A percentile compares a stretch with the other conserved stretches of the same genome.
Evolutionary conservation across 257 asterid species (phyloP).

Genomic region (Nemophila menziesii): DNA sequence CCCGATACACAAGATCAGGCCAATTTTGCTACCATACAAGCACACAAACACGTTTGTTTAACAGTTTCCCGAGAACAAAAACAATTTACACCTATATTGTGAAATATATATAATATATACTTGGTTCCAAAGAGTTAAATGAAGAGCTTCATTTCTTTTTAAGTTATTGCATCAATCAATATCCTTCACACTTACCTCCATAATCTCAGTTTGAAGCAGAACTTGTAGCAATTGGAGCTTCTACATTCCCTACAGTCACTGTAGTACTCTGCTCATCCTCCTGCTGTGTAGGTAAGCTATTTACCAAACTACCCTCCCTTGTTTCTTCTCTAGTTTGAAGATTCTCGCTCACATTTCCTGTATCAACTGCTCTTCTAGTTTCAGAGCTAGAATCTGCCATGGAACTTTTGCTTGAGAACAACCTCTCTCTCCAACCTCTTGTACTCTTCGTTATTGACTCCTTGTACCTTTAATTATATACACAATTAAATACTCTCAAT

Average conservation of each 20-base stretch:
- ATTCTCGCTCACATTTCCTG: constrained; percentile 49
- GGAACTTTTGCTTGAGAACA: constrained; percentile 57
- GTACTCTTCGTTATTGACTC: constrained; percentile 82
- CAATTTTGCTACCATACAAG: not conserved
- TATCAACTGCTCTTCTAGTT: constrained; percentile 30
- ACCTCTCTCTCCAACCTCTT: constrained; percentile 90
- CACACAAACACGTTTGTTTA: no score
- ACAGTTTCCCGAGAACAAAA: not conserved
- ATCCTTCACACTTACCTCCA: not conserved
- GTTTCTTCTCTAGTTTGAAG: constrained; percentile 43
- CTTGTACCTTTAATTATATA: constrained; percentile 41
- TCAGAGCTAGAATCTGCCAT: constrained; percentile 33
- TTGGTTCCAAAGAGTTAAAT: constrained; percentile 2
- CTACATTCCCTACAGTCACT: constrained; percentile 25
- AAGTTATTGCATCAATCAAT: constrained; percentile 5
- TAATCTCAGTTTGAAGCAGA: constrained; percentile 37
- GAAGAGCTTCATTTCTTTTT: not conserved
- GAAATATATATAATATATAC: constrained; percentile 2
- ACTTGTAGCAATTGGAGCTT: constrained; percentile 35
- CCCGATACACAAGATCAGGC: not conserved
- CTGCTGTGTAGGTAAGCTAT: constrained; percentile 15
- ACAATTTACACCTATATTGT: constrained; percentile 7
- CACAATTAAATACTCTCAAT: not conserved
- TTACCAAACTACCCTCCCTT: constrained; percentile 21
- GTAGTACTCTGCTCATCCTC: constrained; percentile 17